Evolutionary conservation across 108 stramenopile species (phyloP), one percentile per base, ranked within the genome.

Genomic region (Poteriospumella lacustris): DNA sequence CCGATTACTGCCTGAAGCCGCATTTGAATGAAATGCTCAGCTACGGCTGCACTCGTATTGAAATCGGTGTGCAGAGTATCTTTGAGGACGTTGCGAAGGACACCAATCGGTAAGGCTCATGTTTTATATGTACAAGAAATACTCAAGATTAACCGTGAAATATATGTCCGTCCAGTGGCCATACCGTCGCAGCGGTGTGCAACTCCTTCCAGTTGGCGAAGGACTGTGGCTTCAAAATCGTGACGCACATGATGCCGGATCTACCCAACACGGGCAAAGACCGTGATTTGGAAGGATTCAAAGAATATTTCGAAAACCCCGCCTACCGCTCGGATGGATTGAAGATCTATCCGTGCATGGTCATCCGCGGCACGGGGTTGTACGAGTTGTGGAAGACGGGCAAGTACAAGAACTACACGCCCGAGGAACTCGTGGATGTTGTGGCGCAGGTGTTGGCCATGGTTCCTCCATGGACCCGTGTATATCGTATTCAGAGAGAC

Each of bases 1-100:
- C 58, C 26, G 75, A 59, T 3, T 96, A 94, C 81, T 95, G 94
- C 84, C 80, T 94, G 2, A 92, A 91, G 72, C 93, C 94, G 0
- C 94, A 96, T 84, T 80, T 97, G 64, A 90, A 90, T 59, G 91
- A 93, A 78, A 94, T 99, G 92, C 78, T 95, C 56, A 83, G 86
- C 64, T 99, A 96, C 81, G 97, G 97, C 42, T 99, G 97, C 81
- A 99, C 97, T 28, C 82, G 97, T 2, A 92, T 99, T 78, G 94
- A 99, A 80, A 96, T 99, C 79, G 97, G 97, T 1, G 93, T 99
- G 3, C 97, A 99, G 36, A 73, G 70, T 42, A 73, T 73, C 28
- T 73, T 29, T 42, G 70, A 73, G 36, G 70, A 73, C 36, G 70
- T 73, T 24, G 70, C 70, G 9, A 5, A 31, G 31, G 70, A 73